Percentiles rank a stretch among this genome's conserved stretches.
phyloP scores from a whole-genome alignment of 345 rosid genomes.

The Euphorbia peplus region DNA sequence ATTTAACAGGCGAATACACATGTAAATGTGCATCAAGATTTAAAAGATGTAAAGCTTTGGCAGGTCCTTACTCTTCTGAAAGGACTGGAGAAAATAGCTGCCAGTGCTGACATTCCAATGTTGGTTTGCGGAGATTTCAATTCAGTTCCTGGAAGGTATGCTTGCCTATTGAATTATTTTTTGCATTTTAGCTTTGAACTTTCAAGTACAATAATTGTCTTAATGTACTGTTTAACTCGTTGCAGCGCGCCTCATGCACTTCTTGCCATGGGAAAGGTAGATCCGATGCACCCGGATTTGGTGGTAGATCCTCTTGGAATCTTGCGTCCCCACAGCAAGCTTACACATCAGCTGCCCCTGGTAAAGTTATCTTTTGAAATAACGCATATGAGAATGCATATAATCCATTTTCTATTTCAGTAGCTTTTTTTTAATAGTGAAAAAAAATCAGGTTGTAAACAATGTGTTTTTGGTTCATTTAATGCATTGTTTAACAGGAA shows the following conservation, averaged over 20 bases:
- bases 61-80: constrained; percentile 97
- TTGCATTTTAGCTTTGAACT: constrained; percentile 2
- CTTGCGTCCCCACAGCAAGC: constrained; percentile 79
- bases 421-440: neutral
- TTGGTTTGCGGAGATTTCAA: constrained; percentile 97
- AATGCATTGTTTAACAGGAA: neutral
- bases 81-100: constrained; percentile 96
- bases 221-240: constrained; percentile 21
- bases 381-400: neutral
- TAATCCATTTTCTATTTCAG: neutral
- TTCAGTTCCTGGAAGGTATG: constrained; percentile 87
- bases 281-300: constrained; percentile 74
- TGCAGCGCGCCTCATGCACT: constrained; percentile 93
- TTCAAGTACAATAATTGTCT: neutral
- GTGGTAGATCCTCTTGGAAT: constrained; percentile 79
- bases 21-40: constrained; percentile 74
- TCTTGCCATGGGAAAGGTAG: constrained; percentile 94
- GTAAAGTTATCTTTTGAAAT: constrained; percentile 37
- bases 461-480: neutral
- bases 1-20: constrained; percentile 88
- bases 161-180: constrained; percentile 19
- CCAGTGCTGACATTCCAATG: constrained; percentile 97
- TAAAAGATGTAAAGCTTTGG: constrained; percentile 98
- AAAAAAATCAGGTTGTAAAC: too few species aligned
- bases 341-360: constrained; percentile 89